These are phyloP conservation scores for Elongisporangium anandrum DNA, from an alignment of 352 stramenopile genomes.

Conservation along the genomic window DNA sequence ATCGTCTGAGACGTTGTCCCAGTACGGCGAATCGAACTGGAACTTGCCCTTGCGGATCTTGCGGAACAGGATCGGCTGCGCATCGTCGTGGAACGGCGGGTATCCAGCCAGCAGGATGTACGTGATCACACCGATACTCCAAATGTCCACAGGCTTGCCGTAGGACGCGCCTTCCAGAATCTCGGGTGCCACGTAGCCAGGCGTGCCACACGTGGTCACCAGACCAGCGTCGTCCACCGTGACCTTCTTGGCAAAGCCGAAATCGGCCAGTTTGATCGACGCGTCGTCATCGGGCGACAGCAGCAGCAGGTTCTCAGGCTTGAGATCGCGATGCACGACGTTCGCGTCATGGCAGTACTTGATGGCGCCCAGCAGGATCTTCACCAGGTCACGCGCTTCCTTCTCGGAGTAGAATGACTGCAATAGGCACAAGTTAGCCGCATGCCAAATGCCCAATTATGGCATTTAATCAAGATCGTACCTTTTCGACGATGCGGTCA, in stretches of 20 bases:
- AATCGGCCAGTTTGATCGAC: slow-evolving; percentile 90
- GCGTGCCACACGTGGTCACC: slow-evolving; percentile 71
- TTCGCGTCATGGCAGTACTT: slow-evolving; percentile 87
- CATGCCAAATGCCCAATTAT: neutral
- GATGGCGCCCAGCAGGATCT: slow-evolving; percentile 74
- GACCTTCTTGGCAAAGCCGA: slow-evolving; percentile 90
- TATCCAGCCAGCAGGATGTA: slow-evolving; percentile 89
- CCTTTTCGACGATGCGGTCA: slow-evolving; percentile 87
- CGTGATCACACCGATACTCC: slow-evolving; percentile 85
- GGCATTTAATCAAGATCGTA: too few species aligned
- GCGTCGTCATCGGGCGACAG: slow-evolving; percentile 81
- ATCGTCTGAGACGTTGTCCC: slow-evolving; percentile 86
- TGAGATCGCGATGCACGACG: slow-evolving; percentile 79
- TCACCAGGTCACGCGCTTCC: slow-evolving; percentile 79
- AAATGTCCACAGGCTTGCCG: slow-evolving; percentile 82
- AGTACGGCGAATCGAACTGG: slow-evolving; percentile 87
- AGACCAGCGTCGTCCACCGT: slow-evolving; percentile 53
- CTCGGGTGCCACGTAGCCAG: slow-evolving; percentile 80
- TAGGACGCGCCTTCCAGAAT: slow-evolving; percentile 81
- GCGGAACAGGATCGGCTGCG: slow-evolving; percentile 90
- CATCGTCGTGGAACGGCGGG: slow-evolving; percentile 91
- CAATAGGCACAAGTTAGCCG: neutral
- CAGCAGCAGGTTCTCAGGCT: slow-evolving; percentile 88
- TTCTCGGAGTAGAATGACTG: slow-evolving; percentile 79
- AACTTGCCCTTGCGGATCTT: slow-evolving; percentile 86